phyloP scores from a whole-genome alignment of 108 stramenopile species.

The Nitzschia sp. region DNA sequence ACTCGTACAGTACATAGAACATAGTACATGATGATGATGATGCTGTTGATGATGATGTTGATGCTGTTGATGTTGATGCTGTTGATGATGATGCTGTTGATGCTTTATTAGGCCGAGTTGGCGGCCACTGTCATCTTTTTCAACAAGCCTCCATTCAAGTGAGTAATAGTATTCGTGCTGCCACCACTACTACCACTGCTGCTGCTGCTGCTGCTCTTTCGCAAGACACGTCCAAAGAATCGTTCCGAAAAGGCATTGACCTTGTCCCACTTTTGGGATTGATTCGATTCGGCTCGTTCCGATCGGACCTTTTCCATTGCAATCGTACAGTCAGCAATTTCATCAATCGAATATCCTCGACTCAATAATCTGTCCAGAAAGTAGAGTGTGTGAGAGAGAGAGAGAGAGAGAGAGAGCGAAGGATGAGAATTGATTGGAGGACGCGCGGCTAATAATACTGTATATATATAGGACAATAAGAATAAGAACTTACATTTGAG shows the following conservation, averaged over 20 bases:
- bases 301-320: conserved; percentile 1
- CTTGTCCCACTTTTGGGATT: conserved; percentile 20
- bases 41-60: too few relatives aligned
- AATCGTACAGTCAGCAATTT: conserved; percentile 14
- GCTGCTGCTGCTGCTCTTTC: not conserved
- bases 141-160: too few relatives aligned
- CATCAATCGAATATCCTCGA: conserved; percentile 16
- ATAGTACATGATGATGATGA: too few relatives aligned
- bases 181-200: too few relatives aligned
- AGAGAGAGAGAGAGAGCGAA: not conserved
- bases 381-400: not conserved
- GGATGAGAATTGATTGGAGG: too few relatives aligned
- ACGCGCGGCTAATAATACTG: too few relatives aligned
- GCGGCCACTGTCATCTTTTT: conserved; percentile 1
- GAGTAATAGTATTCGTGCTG: too few relatives aligned
- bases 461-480: too few relatives aligned
- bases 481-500: conserved; percentile 30
- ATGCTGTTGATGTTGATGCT: not conserved
- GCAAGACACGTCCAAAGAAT: conserved; percentile 19
- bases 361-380: conserved; percentile 8
- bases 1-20: too few relatives aligned
- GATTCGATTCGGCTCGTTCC: not conserved
- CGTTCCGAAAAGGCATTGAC: conserved; percentile 30
- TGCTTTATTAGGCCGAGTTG: conserved; percentile 1
- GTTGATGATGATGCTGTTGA: not conserved